These are phyloP conservation scores for Colletotrichum tropicale DNA, from an alignment of 2,329 filamentous ascomycete species.

Conservation along the genomic window DNA sequence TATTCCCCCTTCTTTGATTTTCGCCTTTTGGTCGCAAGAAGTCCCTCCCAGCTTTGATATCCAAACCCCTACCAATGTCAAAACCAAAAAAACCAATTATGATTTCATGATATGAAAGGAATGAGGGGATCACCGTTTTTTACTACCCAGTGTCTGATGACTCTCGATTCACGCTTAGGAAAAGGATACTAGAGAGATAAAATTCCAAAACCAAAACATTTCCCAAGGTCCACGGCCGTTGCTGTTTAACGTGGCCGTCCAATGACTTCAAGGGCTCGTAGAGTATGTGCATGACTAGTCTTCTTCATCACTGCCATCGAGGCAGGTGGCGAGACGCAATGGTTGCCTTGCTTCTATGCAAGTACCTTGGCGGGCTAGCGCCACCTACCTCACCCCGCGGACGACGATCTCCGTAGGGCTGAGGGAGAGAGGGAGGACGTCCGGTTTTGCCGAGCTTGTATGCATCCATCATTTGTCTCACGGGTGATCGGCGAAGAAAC, in stretches of 20 bases:
- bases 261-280: neutral
- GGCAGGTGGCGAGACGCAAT: neutral
- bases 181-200: neutral
- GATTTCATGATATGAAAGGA: slow-evolving; percentile 18
- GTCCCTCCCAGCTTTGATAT: slow-evolving; percentile 5
- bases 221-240: neutral
- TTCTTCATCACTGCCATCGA: neutral
- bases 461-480: neutral
- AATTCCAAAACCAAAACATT: neutral
- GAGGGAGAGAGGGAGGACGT: neutral
- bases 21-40: neutral
- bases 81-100: neutral
- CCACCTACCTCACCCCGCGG: slow-evolving; percentile 8
- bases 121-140: neutral
- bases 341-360: neutral
- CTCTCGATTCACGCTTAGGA: neutral
- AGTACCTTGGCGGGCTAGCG: neutral
- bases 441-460: neutral
- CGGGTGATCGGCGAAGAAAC: neutral
- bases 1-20: neutral
- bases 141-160: neutral
- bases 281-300: neutral
- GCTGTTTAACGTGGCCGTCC: neutral
- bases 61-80: neutral
- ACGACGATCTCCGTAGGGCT: slow-evolving; percentile 13